phyloP scores from a whole-genome alignment of 2,329 filamentous ascomycete species.

The Paecilomyces dactylethromorphus region DNA sequence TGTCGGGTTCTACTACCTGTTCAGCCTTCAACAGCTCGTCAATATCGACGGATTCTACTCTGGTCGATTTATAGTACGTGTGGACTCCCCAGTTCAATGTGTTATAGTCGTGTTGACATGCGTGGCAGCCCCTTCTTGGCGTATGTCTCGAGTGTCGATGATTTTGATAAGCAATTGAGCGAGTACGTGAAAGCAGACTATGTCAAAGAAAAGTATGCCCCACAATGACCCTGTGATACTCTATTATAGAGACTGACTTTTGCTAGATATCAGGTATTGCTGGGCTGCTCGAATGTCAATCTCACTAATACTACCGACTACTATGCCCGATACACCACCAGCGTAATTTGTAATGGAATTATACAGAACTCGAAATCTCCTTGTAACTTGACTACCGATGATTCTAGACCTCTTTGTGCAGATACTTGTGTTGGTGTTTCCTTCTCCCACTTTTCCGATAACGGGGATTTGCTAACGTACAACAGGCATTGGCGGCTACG shows the following conservation, averaged over 20 bases:
- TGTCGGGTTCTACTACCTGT: slow-evolving; percentile 64
- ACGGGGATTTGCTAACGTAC: slow-evolving; percentile 11
- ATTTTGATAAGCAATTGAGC: slow-evolving; percentile 71
- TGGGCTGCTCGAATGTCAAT: slow-evolving; percentile 75
- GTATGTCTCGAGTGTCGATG: slow-evolving; percentile 66
- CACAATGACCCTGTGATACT: neutral
- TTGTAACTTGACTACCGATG: slow-evolving; percentile 60
- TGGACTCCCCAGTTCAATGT: slow-evolving; percentile 10
- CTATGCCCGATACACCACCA: slow-evolving; percentile 90
- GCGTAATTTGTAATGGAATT: slow-evolving; percentile 86
- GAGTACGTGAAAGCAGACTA: slow-evolving; percentile 70
- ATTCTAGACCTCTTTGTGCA: slow-evolving; percentile 74
- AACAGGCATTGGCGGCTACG: slow-evolving; percentile 70
- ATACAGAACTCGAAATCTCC: slow-evolving; percentile 75
- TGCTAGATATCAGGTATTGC: slow-evolving; percentile 67
- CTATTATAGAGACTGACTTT: slow-evolving; percentile 3
- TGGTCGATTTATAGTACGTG: slow-evolving; percentile 61
- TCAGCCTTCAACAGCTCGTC: slow-evolving; percentile 67
- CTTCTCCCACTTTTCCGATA: slow-evolving; percentile 1
- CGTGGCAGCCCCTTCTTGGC: slow-evolving; percentile 69
- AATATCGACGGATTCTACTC: slow-evolving; percentile 55
- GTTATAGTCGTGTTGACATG: slow-evolving; percentile 21
- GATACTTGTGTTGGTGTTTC: slow-evolving; percentile 67
- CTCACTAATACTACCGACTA: slow-evolving; percentile 70
- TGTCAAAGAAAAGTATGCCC: slow-evolving; percentile 66